phyloP scores from a whole-genome alignment of 129 eudicot species.

The Smallanthus sonchifolius region DNA sequence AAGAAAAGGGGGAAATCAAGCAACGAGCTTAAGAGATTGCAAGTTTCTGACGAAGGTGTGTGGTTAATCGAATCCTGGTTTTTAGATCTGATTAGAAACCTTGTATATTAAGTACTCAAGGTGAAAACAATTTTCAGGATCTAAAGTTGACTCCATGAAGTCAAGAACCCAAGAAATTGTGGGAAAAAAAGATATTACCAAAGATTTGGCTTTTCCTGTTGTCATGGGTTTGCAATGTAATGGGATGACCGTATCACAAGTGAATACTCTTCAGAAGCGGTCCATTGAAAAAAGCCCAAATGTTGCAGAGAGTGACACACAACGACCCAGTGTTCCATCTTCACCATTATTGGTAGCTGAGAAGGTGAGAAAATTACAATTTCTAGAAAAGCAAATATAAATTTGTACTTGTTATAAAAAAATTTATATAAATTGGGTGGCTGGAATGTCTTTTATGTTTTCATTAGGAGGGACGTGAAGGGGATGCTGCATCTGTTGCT shows the following conservation, averaged over 20 bases:
- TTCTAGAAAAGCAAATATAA: background rate
- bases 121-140: slow-evolving; percentile 32
- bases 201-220: slow-evolving; percentile 24
- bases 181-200: slow-evolving; percentile 12
- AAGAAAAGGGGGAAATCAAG: slow-evolving; percentile 31
- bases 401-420: background rate
- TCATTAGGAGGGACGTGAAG: slow-evolving; percentile 40
- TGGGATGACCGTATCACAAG: slow-evolving; percentile 26
- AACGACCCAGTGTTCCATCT: slow-evolving; percentile 18
- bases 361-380: slow-evolving; percentile 21
- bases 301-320: slow-evolving; percentile 14
- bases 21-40: slow-evolving; percentile 20
- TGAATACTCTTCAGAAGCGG: slow-evolving; percentile 15
- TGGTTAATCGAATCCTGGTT: slow-evolving; percentile 3
- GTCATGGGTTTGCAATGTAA: slow-evolving; percentile 44
- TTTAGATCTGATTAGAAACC: background rate
- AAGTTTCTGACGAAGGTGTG: slow-evolving; percentile 30
- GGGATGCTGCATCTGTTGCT: slow-evolving; percentile 27
- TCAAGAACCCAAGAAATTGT: slow-evolving; percentile 20
- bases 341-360: background rate
- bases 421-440: background rate
- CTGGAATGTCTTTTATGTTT: slow-evolving; percentile 3
- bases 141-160: slow-evolving; percentile 17
- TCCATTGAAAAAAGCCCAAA: slow-evolving; percentile 9
- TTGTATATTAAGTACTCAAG: background rate